Conservation (phyloP, 495 filamentous ascomycete genomes). For the Peziza echinospora region DNA sequence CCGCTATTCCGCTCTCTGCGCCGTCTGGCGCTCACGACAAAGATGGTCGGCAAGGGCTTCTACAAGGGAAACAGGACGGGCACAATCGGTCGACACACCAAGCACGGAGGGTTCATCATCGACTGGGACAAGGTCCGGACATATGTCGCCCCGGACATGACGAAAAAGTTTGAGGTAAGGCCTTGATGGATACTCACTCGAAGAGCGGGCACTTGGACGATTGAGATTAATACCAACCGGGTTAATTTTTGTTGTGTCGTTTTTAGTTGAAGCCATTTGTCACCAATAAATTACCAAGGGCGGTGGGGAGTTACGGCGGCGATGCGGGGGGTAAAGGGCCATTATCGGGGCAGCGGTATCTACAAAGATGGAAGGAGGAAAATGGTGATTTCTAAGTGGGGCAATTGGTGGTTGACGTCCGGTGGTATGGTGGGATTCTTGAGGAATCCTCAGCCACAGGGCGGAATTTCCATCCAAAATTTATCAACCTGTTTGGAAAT, state of each 20-base stretch:
- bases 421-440: too few relatives aligned
- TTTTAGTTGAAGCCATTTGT: slow-evolving; percentile 73
- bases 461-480: too few relatives aligned
- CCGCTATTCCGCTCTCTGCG: slow-evolving; percentile 30
- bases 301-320: slow-evolving; percentile 28
- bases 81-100: slow-evolving; percentile 66
- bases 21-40: slow-evolving; percentile 61
- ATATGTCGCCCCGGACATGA: slow-evolving; percentile 56
- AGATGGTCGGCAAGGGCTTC: slow-evolving; percentile 76
- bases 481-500: too few relatives aligned
- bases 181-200: not conserved
- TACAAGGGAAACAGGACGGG: slow-evolving; percentile 91
- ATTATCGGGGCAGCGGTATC: slow-evolving; percentile 35
- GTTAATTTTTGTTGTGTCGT: too few relatives aligned
- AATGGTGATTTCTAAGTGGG: slow-evolving; percentile 37
- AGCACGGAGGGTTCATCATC: slow-evolving; percentile 61
- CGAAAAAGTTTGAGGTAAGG: slow-evolving; percentile 50
- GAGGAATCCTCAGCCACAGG: too few relatives aligned
- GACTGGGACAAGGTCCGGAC: slow-evolving; percentile 75
- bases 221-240: slow-evolving; percentile 5
- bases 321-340: slow-evolving; percentile 28
- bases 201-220: not conserved
- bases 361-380: slow-evolving; percentile 45
- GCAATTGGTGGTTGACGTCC: too few relatives aligned
- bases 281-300: slow-evolving; percentile 34